Evolutionary conservation across 179 eudicot genomes (phyloP).

Genomic region (Sideroxylon spinosum): DNA sequence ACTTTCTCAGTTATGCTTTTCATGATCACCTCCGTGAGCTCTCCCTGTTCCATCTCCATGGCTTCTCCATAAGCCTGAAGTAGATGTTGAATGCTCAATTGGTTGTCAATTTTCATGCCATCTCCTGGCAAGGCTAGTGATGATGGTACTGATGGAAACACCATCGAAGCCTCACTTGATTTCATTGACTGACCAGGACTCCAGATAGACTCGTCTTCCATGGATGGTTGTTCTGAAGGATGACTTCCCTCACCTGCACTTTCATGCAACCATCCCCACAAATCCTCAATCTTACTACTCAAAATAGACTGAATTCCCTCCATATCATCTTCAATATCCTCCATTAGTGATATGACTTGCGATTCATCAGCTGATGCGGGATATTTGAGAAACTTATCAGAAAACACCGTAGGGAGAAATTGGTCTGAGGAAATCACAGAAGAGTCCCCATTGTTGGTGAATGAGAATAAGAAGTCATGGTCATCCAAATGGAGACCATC

Average conservation of each 20-base stretch:
- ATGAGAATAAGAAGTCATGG: slow-evolving; percentile 9
- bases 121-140: slow-evolving; percentile 20
- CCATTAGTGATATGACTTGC: background rate
- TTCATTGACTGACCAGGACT: background rate
- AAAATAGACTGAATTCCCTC: slow-evolving; percentile 10
- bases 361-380: slow-evolving; percentile 14
- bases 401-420: slow-evolving; percentile 10
- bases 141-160: background rate
- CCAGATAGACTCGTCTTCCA: background rate
- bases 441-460: slow-evolving; percentile 10
- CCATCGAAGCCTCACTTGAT: slow-evolving; percentile 10
- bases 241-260: slow-evolving; percentile 2
- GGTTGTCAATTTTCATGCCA: slow-evolving; percentile 21
- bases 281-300: background rate
- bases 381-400: slow-evolving; percentile 15
- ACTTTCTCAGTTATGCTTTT: slow-evolving; percentile 24
- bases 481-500: slow-evolving; percentile 2
- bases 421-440: slow-evolving; percentile 16
- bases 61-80: slow-evolving; percentile 36
- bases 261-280: slow-evolving; percentile 15
- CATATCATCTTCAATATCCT: slow-evolving; percentile 7
- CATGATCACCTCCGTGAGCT: slow-evolving; percentile 23
- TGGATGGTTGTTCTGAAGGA: background rate
- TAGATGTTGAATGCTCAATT: slow-evolving; percentile 18
- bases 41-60: slow-evolving; percentile 25